These are phyloP conservation scores for Metarhizium robertsii DNA, from an alignment of 2,329 filamentous ascomycete genomes.

Conservation along the genomic window DNA sequence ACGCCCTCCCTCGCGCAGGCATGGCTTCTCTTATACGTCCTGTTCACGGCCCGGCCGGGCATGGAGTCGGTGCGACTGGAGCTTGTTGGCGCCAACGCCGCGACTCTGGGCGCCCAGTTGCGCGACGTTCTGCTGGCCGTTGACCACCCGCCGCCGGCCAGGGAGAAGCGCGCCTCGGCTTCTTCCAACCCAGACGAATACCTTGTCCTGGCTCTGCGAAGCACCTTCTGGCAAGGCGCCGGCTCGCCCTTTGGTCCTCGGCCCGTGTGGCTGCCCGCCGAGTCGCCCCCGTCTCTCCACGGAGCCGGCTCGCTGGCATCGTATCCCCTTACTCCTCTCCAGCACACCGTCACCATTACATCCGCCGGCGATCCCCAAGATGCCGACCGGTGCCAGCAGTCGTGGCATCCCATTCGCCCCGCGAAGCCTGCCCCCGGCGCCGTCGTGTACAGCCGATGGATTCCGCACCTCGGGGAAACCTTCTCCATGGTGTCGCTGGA, in stretches of 20 bases:
- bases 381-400: constrained; percentile 35
- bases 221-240: constrained; percentile 62
- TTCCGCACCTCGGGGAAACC: constrained; percentile 64
- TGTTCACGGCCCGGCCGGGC: constrained; percentile 39
- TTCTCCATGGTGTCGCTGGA: constrained; percentile 72
- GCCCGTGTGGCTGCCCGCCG: constrained; percentile 48
- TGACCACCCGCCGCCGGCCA: constrained; percentile 33
- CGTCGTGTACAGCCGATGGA: constrained; percentile 68
- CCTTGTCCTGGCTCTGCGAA: constrained; percentile 35
- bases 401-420: constrained; percentile 61
- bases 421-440: constrained; percentile 63
- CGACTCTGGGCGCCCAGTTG: constrained; percentile 28
- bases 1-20: constrained; percentile 38
- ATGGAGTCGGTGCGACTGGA: constrained; percentile 40
- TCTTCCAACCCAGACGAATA: constrained; percentile 17
- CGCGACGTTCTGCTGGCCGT: constrained; percentile 39
- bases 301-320: constrained; percentile 27
- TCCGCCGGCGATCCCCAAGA: constrained; percentile 31
- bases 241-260: constrained; percentile 58
- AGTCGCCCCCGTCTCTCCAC: constrained; percentile 27
- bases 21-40: constrained; percentile 43
- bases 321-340: constrained; percentile 39
- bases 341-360: constrained; percentile 32
- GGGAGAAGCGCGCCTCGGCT: constrained; percentile 16
- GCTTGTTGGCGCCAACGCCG: constrained; percentile 29